Conservation (phyloP, 306 rosid genomes). For the Rosa chinensis region DNA sequence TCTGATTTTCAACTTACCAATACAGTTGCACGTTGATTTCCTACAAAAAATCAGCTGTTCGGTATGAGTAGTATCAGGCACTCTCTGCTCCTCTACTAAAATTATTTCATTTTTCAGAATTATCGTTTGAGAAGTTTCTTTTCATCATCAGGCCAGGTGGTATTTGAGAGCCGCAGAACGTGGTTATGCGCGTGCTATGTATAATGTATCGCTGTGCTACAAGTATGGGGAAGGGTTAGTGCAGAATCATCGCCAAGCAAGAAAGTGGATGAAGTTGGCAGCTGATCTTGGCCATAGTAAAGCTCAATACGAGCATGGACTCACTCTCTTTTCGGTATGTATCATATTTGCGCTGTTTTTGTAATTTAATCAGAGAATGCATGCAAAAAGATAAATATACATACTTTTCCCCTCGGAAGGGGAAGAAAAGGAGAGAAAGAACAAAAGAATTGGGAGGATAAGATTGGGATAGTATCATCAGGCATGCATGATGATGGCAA, state of each 20-base stretch:
- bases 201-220: constrained; percentile 75
- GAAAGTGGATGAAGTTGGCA: constrained; percentile 93
- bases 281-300: constrained; percentile 81
- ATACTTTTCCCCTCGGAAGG: not conserved
- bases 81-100: not conserved
- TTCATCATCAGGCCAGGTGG: constrained; percentile 70
- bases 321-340: constrained; percentile 75
- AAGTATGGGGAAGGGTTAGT: constrained; percentile 69
- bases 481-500: not conserved
- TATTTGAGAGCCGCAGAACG: constrained; percentile 85
- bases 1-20: not conserved
- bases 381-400: not conserved
- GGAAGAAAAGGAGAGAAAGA: not conserved
- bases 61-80: not conserved
- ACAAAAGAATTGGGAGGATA: not conserved
- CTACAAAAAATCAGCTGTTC: not conserved
- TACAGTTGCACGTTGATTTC: constrained; percentile 10
- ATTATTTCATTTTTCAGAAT: not conserved
- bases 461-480: not conserved
- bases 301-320: constrained; percentile 90
- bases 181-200: constrained; percentile 89
- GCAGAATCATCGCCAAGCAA: constrained; percentile 54
- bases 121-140: constrained; percentile 11
- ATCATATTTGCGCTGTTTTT: constrained; percentile 9
- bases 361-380: not conserved